Evolutionary conservation across 2,329 filamentous ascomycete species (phyloP), one percentile per base, ranked within the genome.

Genomic region (Fusarium miscanthi): DNA sequence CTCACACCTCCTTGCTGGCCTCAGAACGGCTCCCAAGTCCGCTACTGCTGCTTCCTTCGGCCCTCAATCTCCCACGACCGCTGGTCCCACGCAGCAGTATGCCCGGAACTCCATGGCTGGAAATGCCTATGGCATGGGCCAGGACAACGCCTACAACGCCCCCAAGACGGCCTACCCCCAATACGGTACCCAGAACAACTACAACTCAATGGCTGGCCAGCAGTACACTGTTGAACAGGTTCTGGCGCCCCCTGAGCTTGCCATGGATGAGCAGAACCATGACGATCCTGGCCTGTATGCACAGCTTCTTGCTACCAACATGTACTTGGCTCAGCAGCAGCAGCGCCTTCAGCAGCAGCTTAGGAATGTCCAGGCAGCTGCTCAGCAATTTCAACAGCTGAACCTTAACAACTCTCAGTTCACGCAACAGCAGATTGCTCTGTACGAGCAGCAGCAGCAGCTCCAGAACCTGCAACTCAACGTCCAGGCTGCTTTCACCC

Each of bases 341-440:
- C 94, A 97, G 84, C 92, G 93, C 73, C 90, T 98, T 58, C 95
- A 98, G 84, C 95, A 98, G 84, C 94, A 98, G 84, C 88, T 98
- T 74, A 89, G 94, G 75, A 93, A 86, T 73, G 90, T 98, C 30
- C 96, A 95, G 78, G 91, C 91, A 58, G 93, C 93, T 41, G 92
- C 94, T 67, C 93, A 94, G 82, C 93, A 95, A 82, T 93, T 95
- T 78, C 92, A 94, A 81, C 90, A 89, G 73, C 85, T 97, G 83
- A 94, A 87, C 81, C 80, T 97, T 66, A 91, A 87, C 78, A 84
- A 84, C 58, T 78, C 82, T 11, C 84, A 84, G 77, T 81, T 85
- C 62, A 81, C 82, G 35, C 87, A 88, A 75, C 80, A 85, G 69
- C 84, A 86, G 77, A 78, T 85, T 66, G 83, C 83, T 69, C 78